A percentile compares a stretch with the other conserved stretches of the same genome.
These are phyloP conservation scores for Claviceps fusiformis DNA, from an alignment of 2,329 filamentous ascomycete species.

Conservation along the genomic window DNA sequence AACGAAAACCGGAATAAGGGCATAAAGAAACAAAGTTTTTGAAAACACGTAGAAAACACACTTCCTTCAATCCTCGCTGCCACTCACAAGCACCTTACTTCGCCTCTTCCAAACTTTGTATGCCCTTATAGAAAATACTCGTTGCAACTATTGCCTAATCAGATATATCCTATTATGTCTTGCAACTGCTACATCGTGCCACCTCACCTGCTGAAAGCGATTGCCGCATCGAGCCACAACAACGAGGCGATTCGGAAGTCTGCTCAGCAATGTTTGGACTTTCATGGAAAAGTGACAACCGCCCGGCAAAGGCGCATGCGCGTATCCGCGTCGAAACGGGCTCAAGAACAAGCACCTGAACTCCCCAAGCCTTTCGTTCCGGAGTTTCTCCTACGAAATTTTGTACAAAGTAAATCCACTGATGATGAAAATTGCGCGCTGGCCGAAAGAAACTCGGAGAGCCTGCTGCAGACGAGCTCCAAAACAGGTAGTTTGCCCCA, in stretches of 20 bases:
- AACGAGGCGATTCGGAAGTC: conserved; percentile 21
- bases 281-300: conserved; percentile 17
- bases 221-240: conserved; percentile 26
- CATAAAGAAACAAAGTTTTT: neutral
- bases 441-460: conserved; percentile 26
- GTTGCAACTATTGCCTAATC: neutral
- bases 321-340: conserved; percentile 15
- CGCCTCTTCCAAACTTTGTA: neutral
- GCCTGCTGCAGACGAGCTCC: conserved; percentile 17
- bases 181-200: conserved; percentile 28
- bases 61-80: neutral
- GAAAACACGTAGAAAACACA: too few species aligned
- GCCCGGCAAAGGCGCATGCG: conserved; percentile 23
- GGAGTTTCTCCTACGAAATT: conserved; percentile 24
- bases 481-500: conserved; percentile 8
- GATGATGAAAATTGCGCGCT: conserved; percentile 24
- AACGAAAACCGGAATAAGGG: neutral
- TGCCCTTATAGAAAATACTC: neutral
- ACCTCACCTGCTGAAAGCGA: conserved; percentile 30
- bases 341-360: conserved; percentile 9
- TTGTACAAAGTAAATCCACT: conserved; percentile 17
- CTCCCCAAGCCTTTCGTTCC: conserved; percentile 23
- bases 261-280: conserved; percentile 22
- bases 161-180: conserved; percentile 7
- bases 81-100: neutral